Evolutionary conservation across 75 land plant genomes (phyloP), one percentile per base, ranked within the genome.

Genomic region (Selaginella moellendorffii): DNA sequence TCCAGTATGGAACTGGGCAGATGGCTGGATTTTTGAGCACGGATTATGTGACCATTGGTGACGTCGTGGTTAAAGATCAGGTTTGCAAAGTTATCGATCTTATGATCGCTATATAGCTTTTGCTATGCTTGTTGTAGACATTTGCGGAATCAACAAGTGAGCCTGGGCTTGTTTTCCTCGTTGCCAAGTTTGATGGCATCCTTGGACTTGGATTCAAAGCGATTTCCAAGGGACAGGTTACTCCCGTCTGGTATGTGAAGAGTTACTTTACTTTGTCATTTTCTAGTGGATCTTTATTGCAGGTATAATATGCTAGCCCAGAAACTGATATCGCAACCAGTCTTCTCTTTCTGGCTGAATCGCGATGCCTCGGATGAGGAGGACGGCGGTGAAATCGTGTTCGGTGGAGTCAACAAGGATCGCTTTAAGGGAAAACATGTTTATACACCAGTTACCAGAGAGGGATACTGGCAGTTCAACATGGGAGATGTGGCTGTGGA

Each of bases 311-410:
- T 88, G 95, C 64, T 82, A n/a, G 46, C 75, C 18, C 97, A 91
- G 71, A 75, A 77, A 23, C 79, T 91, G 36, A 76, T 91, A 12
- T 27, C 64, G 1, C 81, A 85, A 19, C 67, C 61, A 0, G 84
- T 91, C 10, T 91, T 91, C 61, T 91, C 97, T 9, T 85, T 91
- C 76, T 91, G 97, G 89, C 74, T 91, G 29, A 91, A 85, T 63
- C 73, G 85, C 29, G 66, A 91, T 76, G 30, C 74, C 20, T 53
- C 70, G 26, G 95, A 81, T 1, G 68, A 36, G 27, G 67, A 61
- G 8, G 72, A 62, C 20, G 95, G 97, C 26, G 97, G 97, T 19
- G 97, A 87, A 72, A 65, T 88, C 62, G 82, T 91, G 2, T 81
- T 91, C 76, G 97, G 97, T 54, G 95, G 97, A 31, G 78, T 85